These are phyloP conservation scores for Fusarium falciforme DNA, from an alignment of 2,329 filamentous ascomycete species.

Conservation along the genomic window DNA sequence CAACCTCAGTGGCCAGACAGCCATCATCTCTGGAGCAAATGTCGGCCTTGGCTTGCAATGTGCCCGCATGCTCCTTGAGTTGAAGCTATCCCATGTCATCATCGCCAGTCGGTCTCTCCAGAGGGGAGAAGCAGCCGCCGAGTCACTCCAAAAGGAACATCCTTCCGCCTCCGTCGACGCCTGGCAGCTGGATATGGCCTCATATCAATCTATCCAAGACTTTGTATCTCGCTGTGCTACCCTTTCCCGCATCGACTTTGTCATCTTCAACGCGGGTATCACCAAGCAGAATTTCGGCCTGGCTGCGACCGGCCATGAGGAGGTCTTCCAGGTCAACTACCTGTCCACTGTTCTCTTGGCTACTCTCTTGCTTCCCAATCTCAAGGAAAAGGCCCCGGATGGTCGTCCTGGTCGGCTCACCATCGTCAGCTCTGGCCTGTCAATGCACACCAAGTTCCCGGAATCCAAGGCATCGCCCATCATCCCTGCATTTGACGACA, in stretches of 20 bases:
- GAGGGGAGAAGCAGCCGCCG: slow-evolving; percentile 50
- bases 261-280: slow-evolving; percentile 20
- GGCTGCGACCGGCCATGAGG: slow-evolving; percentile 30
- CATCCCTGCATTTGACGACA: slow-evolving; percentile 37
- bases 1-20: slow-evolving; percentile 49
- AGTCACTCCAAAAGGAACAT: not conserved
- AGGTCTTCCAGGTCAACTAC: slow-evolving; percentile 40
- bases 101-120: slow-evolving; percentile 55
- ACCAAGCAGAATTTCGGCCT: slow-evolving; percentile 1
- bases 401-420: slow-evolving; percentile 34
- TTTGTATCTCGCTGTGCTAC: not conserved
- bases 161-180: slow-evolving; percentile 5
- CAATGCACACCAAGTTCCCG: slow-evolving; percentile 36
- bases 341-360: slow-evolving; percentile 34
- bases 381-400: slow-evolving; percentile 21
- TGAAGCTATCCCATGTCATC: slow-evolving; percentile 54
- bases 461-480: slow-evolving; percentile 29
- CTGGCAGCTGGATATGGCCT: slow-evolving; percentile 11
- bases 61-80: slow-evolving; percentile 52
- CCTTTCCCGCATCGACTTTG: slow-evolving; percentile 1
- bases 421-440: slow-evolving; percentile 42
- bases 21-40: slow-evolving; percentile 61
- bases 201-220: slow-evolving; percentile 6
- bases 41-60: slow-evolving; percentile 59
- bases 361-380: slow-evolving; percentile 24